These are phyloP conservation scores for Leccinum obscurum DNA, from an alignment of 768 basidiomycete species.

Conservation along the genomic window DNA sequence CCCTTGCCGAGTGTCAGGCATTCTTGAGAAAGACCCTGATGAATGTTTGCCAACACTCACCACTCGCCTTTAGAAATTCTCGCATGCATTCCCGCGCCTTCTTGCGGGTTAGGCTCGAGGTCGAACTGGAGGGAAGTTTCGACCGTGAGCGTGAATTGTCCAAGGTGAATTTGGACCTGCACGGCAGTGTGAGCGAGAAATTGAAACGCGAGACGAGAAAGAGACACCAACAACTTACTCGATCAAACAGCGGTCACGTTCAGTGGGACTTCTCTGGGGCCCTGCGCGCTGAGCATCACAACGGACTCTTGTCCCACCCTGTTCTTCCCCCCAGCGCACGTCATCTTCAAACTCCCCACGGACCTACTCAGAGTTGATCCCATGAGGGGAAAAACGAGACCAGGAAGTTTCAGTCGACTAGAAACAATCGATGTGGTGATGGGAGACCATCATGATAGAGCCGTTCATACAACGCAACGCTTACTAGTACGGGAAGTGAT, in stretches of 20 bases:
- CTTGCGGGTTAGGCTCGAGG: slow-evolving; percentile 67
- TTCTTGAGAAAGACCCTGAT: neutral
- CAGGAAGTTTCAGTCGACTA: too few species aligned
- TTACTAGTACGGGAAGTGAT: too few species aligned
- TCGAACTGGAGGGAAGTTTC: slow-evolving; percentile 64
- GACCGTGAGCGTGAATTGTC: slow-evolving; percentile 62
- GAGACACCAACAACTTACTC: slow-evolving; percentile 54
- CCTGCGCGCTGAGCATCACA: slow-evolving; percentile 49
- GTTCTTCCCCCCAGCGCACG: slow-evolving; percentile 9
- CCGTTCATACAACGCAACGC: too few species aligned
- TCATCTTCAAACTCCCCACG: neutral
- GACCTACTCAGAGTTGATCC: neutral
- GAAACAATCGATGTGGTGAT: too few species aligned
- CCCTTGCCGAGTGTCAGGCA: slow-evolving; percentile 43
- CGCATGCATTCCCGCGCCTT: slow-evolving; percentile 90
- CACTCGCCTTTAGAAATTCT: slow-evolving; percentile 71
- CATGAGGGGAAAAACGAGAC: too few species aligned
- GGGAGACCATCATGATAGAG: too few species aligned
- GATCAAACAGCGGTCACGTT: slow-evolving; percentile 78
- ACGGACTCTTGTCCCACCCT: slow-evolving; percentile 35
- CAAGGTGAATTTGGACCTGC: slow-evolving; percentile 52
- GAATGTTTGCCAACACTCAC: slow-evolving; percentile 42
- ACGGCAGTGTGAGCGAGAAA: neutral
- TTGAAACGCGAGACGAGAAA: neutral
- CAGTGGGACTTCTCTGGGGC: slow-evolving; percentile 65